Base-by-base conservation (phyloP, 2,329 filamentous ascomycete genomes). In the Aspergillus hiratsukae region DNA sequence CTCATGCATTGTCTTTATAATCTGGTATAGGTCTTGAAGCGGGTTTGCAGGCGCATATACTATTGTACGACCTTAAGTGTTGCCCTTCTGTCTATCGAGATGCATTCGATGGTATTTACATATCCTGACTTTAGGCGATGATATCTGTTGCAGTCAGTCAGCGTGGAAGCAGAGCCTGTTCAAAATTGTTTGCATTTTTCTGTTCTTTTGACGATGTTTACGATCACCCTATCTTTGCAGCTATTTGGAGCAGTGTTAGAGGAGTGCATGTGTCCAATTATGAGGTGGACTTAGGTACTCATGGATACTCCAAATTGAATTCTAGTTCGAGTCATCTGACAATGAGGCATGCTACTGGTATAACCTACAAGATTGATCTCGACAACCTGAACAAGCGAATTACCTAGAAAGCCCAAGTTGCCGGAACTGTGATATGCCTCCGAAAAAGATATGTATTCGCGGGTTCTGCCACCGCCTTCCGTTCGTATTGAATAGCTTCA, bases 21-120 rank as follows among this genome's bases (percentile, higher is more conserved):
- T 58, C 60, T 63, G 60, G 60, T 65, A 59, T 66, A 61, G 62
- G 64, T 59, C 64, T 70, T 65, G 63, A 58, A 68, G 64, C 61
- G 69, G 68, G 69, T 71, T 71, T 60, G 57, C 55, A 59, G 67
- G 67, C 66, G 68, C 64, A 66, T 63, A 61, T 59, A 56, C 55
- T 59, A 56, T 60, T 63, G 55, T 62, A 61, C 58, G 59, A 54
- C 54, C 55, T 37, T 50, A 49, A 40, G 55, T 51, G 28, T 57
- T 65, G n/a, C 61, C 60, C 61, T 52, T 45, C 51, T 45, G 43
- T 40, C 48, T 54, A 51, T 17, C 43, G 21, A 23, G 21, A 27
- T 17, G 3, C 6, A 21, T 43, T 21, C 21, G 7, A 43, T 19
- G 7, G 21, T 21, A 25, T 21, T 17, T 27, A 14, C 21, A 27